Base-by-base conservation (phyloP, 23 red algal genomes). In the Gracilaria gracilis region DNA sequence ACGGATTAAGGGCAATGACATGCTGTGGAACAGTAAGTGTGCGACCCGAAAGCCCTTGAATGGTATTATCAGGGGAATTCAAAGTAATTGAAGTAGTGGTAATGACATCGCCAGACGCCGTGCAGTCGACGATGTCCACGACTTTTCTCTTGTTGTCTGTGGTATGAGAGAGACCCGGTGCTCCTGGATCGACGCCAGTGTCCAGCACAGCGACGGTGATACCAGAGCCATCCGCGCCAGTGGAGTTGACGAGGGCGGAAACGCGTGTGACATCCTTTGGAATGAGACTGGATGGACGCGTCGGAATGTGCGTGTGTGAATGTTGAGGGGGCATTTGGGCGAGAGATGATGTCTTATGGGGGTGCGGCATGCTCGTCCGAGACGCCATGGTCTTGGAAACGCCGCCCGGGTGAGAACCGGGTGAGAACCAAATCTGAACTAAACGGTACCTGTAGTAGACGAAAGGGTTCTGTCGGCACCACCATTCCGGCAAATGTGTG, bases 41-140 rank as follows among this genome's bases (percentile, higher is more conserved):
- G 19, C 85, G 85, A 32, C 93, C 93, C 11, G 85, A 72, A 44
- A 95, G 80, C 6, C 75, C 93, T 19, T 86, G 82, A 24, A 95
- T 54, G 55, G 44, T 57, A 34, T 66, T 49, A 23, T 55, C 79
- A 24, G 48, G 75, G 32, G 84, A 20, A 7, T 50, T 16, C 27
- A 78, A 25, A n/a, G 78, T 62, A 15, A 67, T 59, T 28, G 44
- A 59, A 33, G 74, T 69, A 14, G 85, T 57, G 44, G 75, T 85
- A 61, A 71, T 72, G 14, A 95, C 93, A 76, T 95, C 93, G 28
- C 93, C 93, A n/a, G 79, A 84, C 11, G 62, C 75, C 1, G 93
- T 95, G 79, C 93, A 95, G 57, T 95, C 93, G 70, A 95, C 61
- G 55, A 89, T 83, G 61, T 95, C 93, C 28, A 95, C 57, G 29